These are phyloP conservation scores for Phaffia rhodozyma DNA, from an alignment of 1,284 basidiomycete genomes.

Conservation along the genomic window DNA sequence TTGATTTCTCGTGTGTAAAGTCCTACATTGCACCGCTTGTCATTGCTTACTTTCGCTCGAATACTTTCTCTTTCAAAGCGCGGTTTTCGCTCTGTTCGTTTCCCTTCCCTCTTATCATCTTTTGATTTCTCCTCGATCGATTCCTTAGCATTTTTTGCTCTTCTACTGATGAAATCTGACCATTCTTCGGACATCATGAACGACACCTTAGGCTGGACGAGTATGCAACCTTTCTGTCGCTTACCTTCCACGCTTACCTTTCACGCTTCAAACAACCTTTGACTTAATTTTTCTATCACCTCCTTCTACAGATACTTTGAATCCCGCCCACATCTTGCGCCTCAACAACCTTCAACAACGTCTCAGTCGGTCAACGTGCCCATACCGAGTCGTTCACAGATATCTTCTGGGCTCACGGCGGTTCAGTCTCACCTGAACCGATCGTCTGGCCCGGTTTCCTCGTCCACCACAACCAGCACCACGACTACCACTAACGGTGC, in stretches of 20 bases:
- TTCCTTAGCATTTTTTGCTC: neutral
- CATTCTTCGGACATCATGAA: neutral
- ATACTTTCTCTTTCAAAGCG: neutral
- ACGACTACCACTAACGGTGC: neutral
- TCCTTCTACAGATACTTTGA: neutral
- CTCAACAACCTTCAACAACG: no score
- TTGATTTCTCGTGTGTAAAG: no score
- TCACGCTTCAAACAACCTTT: no score
- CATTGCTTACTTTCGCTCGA: no score
- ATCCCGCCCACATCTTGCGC: neutral
- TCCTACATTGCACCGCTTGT: no score
- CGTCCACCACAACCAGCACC: neutral
- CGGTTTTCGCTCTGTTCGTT: constrained; percentile 4
- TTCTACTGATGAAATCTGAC: neutral
- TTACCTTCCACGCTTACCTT: neutral
- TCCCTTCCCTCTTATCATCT: neutral
- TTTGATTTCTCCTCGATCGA: neutral
- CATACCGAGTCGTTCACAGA: no score
- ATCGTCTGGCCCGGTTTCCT: neutral
- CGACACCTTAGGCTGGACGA: constrained; percentile 7
- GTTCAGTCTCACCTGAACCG: neutral
- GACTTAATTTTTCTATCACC: no score
- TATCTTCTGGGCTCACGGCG: neutral
- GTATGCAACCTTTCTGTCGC: neutral
- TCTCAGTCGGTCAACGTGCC: no score